These are phyloP conservation scores for Tolypocladium inflatum DNA, from an alignment of 2,329 filamentous ascomycete genomes.

Conservation along the genomic window DNA sequence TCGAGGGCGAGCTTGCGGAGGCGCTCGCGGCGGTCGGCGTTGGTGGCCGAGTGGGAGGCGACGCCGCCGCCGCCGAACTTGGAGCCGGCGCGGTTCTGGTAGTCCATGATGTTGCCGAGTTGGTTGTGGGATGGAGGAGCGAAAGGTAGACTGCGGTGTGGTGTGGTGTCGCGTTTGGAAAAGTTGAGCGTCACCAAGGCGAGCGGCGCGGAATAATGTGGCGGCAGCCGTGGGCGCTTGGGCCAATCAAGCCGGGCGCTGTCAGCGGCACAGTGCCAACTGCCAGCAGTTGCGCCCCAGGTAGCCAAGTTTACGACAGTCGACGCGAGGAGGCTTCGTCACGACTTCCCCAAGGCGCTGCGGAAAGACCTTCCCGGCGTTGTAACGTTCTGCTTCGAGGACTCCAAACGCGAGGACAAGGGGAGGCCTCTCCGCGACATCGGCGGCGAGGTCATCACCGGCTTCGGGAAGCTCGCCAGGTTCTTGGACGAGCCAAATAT, in stretches of 20 bases:
- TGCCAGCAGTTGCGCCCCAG: too few relatives aligned
- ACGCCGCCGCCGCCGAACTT: slow-evolving; percentile 98
- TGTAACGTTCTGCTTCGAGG: too few relatives aligned
- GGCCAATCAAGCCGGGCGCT: neutral
- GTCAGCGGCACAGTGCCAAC: too few relatives aligned
- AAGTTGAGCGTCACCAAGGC: neutral
- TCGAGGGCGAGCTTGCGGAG: slow-evolving; percentile 97
- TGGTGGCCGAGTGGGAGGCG: slow-evolving; percentile 84
- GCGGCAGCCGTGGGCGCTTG: neutral
- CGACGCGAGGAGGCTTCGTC: too few relatives aligned
- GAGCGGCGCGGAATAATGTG: neutral
- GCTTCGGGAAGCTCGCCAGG: too few relatives aligned
- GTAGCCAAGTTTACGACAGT: too few relatives aligned
- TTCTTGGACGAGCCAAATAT: too few relatives aligned
- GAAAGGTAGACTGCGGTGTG: neutral
- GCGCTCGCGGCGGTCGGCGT: slow-evolving; percentile 93
- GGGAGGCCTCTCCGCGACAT: too few relatives aligned
- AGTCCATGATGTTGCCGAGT: slow-evolving; percentile 56
- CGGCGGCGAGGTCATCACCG: too few relatives aligned
- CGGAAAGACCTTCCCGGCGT: too few relatives aligned
- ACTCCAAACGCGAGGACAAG: too few relatives aligned
- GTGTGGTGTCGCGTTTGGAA: neutral
- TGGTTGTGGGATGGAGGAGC: neutral
- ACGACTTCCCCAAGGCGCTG: too few relatives aligned
- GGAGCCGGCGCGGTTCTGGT: slow-evolving; percentile 88